Evolutionary conservation across 345 rosid species (phyloP).

Genomic region (Pelargonium nanum): DNA sequence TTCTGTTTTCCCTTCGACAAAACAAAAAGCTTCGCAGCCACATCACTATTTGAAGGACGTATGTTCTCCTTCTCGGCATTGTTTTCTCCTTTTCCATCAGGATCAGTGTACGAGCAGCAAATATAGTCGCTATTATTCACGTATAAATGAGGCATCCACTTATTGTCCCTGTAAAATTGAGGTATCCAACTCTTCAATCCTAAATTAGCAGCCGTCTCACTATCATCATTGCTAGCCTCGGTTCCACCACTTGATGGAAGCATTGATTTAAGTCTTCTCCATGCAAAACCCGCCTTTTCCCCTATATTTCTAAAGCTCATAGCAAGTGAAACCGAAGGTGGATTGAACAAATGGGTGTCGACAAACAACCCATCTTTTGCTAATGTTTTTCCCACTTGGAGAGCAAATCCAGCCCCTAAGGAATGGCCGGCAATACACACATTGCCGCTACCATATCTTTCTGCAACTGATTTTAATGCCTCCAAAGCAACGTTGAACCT

Average conservation of each 20-base stretch:
- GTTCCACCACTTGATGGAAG: slow-evolving; percentile 41
- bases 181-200: slow-evolving; percentile 62
- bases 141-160: slow-evolving; percentile 86
- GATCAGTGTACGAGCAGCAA: slow-evolving; percentile 65
- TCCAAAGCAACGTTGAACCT: slow-evolving; percentile 61
- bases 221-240: slow-evolving; percentile 10
- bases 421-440: slow-evolving; percentile 91
- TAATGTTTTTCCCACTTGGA: slow-evolving; percentile 90
- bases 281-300: slow-evolving; percentile 64
- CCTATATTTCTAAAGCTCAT: slow-evolving; percentile 87
- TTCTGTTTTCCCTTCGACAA: slow-evolving; percentile 85
- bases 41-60: slow-evolving; percentile 26
- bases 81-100: slow-evolving; percentile 29
- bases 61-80: slow-evolving; percentile 44
- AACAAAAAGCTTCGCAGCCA: slow-evolving; percentile 81
- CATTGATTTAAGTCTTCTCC: slow-evolving; percentile 74
- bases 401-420: slow-evolving; percentile 87
- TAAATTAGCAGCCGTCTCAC: slow-evolving; percentile 13
- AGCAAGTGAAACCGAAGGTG: slow-evolving; percentile 80
- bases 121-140: slow-evolving; percentile 88
- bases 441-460: slow-evolving; percentile 63
- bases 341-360: slow-evolving; percentile 89
- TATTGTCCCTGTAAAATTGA: slow-evolving; percentile 37
- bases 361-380: slow-evolving; percentile 72
- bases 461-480: slow-evolving; percentile 53